Percentiles rank a stretch among this genome's conserved stretches.
Conservation (phyloP, 352 stramenopile genomes). For the Pythium dissotocum region DNA sequence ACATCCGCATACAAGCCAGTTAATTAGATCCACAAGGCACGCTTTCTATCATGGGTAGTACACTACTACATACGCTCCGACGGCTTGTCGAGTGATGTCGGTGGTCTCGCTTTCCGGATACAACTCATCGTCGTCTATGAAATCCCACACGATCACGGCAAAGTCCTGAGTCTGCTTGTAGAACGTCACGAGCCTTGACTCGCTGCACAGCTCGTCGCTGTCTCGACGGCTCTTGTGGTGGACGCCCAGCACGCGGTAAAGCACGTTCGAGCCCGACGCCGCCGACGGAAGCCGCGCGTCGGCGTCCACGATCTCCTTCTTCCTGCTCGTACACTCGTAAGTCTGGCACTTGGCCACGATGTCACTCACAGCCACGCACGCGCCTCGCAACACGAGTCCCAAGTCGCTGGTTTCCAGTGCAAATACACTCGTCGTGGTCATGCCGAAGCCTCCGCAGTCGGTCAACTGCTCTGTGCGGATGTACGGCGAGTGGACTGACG, state of each 20-base stretch:
- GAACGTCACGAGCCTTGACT: conserved; percentile 29
- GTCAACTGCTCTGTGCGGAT: conserved; percentile 8
- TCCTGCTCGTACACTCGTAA: conserved; percentile 25
- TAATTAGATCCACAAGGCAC: too few relatives aligned
- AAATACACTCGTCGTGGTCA: conserved; percentile 37
- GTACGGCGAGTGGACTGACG: conserved; percentile 1
- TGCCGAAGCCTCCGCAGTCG: conserved; percentile 17
- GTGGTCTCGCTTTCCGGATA: conserved; percentile 30
- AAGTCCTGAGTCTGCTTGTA: conserved; percentile 32
- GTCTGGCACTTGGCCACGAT: conserved; percentile 32
- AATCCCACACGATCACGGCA: conserved; percentile 41
- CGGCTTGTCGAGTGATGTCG: conserved; percentile 33
- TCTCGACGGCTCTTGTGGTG: conserved; percentile 11
- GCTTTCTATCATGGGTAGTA: too few relatives aligned
- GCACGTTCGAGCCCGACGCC: conserved; percentile 17
- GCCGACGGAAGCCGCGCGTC: not conserved
- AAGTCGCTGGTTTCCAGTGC: conserved; percentile 35
- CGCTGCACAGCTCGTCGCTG: conserved; percentile 23
- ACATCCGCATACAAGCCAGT: not conserved
- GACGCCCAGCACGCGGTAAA: conserved; percentile 33
- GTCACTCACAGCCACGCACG: conserved; percentile 27
- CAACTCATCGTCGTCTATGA: conserved; percentile 36
- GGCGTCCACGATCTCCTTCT: conserved; percentile 16
- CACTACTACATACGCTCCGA: conserved; percentile 32
- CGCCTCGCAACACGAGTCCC: conserved; percentile 24